Evolutionary conservation across 257 asterid genomes (phyloP).

Genomic region (Solanum bukasovii): DNA sequence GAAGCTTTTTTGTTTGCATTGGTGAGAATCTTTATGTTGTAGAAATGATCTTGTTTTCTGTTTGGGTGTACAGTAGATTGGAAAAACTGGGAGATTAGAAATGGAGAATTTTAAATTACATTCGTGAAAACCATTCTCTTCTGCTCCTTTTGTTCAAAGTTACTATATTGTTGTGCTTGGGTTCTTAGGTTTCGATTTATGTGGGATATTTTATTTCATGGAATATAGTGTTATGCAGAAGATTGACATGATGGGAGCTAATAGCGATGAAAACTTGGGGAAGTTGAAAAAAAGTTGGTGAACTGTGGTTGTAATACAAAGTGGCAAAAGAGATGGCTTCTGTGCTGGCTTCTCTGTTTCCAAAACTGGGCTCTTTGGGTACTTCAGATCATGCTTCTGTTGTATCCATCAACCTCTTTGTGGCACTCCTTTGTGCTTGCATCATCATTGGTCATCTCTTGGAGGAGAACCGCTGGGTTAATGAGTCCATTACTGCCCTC

Average conservation of each 20-base stretch:
- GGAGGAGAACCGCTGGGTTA: conserved; percentile 35
- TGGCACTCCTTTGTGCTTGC: conserved; percentile 29
- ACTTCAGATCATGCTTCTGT: conserved; percentile 26
- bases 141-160: neutral
- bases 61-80: neutral
- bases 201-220: neutral
- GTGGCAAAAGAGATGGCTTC: conserved; percentile 1
- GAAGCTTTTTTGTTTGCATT: neutral
- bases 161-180: neutral
- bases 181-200: neutral
- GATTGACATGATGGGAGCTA: neutral
- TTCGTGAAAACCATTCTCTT: neutral
- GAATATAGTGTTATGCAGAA: neutral
- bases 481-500: conserved; percentile 34
- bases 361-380: neutral
- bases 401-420: conserved; percentile 29
- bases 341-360: neutral
- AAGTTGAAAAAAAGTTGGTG: neutral
- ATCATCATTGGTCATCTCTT: conserved; percentile 34
- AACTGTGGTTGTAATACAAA: neutral
- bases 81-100: neutral
- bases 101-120: neutral
- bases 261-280: neutral
- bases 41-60: neutral
- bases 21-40: neutral